Base-by-base conservation (phyloP, 129 eudicot species). In the Dittrichia graveolens region DNA sequence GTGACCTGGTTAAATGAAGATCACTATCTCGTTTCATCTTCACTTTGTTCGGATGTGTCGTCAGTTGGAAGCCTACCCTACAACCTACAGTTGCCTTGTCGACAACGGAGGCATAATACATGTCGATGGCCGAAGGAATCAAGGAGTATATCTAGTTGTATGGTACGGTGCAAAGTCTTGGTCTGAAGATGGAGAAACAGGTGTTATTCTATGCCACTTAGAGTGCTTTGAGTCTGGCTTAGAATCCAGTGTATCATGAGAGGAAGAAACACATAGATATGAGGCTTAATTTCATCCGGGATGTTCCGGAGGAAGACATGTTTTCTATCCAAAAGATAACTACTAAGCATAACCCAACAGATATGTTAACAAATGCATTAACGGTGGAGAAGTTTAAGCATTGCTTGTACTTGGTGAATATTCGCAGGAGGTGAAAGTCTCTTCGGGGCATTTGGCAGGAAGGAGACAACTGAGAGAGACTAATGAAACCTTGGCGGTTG, bases 321-420 rank as follows among this genome's bases (percentile, higher is more conserved):
- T 42, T 73, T 34, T 71, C 16, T 37, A 13, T 71, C 2, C 6
- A 37, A 34, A 73, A 73, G 56, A 43, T 59, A 41, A 15, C 35
- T 24, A 72, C 77, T 4, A 15, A 13, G 24, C 31, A 42, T 7
- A 58, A 72, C 8, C 57, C 44, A 9, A 1, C 19, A 12, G 56
- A 72, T 41, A 59, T 57, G 69, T 40, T 72, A 6, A 57, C 50
- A 6, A 72, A 53, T 31, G 52, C 59, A 3, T 19, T 47, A 13
- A 9, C 61, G 5, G 9, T 2, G 13, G 1, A 9, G 8, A 71
- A 55, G 76, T 71, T 71, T 45, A 41, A 55, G 53, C 49, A 14
- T 42, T 53, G 35, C 50, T 55, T 55, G 42, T 11, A 71, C 44
- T 71, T 71, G 65, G 40, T 39, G 8, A 37, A 68, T 37, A 7